Evolutionary conservation across 768 basidiomycete species (phyloP).

Genomic region (Tylopilus sp.): DNA sequence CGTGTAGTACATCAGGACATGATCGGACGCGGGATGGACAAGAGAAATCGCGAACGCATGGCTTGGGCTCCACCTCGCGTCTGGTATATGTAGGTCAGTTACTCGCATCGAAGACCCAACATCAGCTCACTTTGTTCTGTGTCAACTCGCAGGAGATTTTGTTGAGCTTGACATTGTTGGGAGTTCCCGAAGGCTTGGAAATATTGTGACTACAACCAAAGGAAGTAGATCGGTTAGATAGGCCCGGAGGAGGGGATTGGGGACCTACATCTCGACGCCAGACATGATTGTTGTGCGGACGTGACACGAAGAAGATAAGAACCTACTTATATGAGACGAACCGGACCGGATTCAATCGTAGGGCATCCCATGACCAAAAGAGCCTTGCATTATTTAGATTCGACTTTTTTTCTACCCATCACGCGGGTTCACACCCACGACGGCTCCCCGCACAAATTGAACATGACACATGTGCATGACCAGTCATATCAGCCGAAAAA

Average conservation of each 20-base stretch:
- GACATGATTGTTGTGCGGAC: conserved; percentile 39
- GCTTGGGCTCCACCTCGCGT: conserved; percentile 76
- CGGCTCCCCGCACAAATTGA: not conserved
- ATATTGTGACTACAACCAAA: conserved; percentile 16
- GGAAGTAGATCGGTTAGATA: not conserved
- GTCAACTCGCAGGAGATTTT: conserved; percentile 72
- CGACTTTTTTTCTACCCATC: not conserved
- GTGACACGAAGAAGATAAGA: not conserved
- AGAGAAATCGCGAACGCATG: conserved; percentile 58
- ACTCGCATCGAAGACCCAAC: not conserved
- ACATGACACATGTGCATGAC: not conserved
- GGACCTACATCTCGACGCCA: conserved; percentile 57
- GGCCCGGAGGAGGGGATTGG: not conserved
- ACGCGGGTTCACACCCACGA: not conserved
- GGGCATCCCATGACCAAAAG: too few relatives aligned
- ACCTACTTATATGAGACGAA: conserved; percentile 11
- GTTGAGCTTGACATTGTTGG: conserved; percentile 54
- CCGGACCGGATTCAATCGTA: not conserved
- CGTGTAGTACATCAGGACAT: not conserved
- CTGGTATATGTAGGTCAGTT: conserved; percentile 28
- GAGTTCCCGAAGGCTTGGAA: conserved; percentile 19
- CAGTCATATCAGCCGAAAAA: not conserved
- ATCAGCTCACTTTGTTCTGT: conserved; percentile 64
- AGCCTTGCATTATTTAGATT: not conserved
- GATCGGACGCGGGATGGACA: not conserved